Conservation (phyloP, 2,329 filamentous ascomycete species). For the Sclerotinia borealis region DNA sequence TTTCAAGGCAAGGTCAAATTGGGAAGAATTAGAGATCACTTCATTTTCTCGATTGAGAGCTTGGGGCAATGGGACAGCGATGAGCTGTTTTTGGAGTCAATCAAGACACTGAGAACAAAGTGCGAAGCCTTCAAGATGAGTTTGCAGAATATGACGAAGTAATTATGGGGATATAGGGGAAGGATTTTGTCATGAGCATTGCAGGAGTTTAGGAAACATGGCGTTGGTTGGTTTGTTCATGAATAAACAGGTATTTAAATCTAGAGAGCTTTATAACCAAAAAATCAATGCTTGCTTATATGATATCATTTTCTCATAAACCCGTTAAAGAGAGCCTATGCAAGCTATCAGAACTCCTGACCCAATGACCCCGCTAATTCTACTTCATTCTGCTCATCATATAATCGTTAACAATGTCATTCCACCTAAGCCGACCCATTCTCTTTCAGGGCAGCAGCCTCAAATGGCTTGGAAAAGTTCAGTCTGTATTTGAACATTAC, state of each 20-base stretch:
- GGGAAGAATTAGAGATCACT: conserved; percentile 85
- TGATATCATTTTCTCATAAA: neutral
- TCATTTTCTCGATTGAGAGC: conserved; percentile 95
- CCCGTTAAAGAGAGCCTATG: neutral
- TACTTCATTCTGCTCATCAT: neutral
- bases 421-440: neutral
- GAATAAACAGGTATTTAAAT: conserved; percentile 18
- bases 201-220: conserved; percentile 27
- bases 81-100: conserved; percentile 82
- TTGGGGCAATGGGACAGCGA: conserved; percentile 93
- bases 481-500: conserved; percentile 32
- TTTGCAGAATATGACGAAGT: conserved; percentile 55
- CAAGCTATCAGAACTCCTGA: conserved; percentile 3
- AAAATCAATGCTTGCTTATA: conserved; percentile 3
- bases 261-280: conserved; percentile 7
- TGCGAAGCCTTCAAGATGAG: conserved; percentile 67
- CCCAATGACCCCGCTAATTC: neutral
- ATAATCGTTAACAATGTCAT: neutral
- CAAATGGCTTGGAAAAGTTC: conserved; percentile 24
- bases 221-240: conserved; percentile 26
- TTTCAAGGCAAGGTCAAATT: conserved; percentile 95
- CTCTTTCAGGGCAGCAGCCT: neutral
- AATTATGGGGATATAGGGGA: conserved; percentile 12
- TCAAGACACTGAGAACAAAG: conserved; percentile 81
- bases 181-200: conserved; percentile 20